Conservation (phyloP, 1,139 yeast species). For the Protomyces inouyei region DNA sequence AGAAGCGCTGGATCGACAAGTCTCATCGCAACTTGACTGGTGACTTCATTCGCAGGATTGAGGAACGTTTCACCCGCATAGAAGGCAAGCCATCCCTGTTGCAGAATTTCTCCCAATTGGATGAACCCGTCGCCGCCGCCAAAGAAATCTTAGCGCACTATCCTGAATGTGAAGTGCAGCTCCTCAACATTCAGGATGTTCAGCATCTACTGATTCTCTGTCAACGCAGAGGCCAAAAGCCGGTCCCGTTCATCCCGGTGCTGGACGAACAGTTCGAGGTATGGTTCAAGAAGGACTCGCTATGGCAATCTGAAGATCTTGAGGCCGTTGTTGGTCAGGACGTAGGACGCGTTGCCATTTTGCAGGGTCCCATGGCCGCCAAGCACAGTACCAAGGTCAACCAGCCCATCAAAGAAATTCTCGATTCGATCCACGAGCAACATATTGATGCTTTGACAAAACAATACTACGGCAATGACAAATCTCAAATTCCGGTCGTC, state of each 20-base stretch:
- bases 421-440: conserved; percentile 85
- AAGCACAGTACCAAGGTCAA: conserved; percentile 79
- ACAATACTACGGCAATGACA: conserved; percentile 68
- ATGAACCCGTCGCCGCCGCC: conserved; percentile 59
- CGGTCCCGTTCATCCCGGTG: conserved; percentile 95
- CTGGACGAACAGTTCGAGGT: conserved; percentile 90
- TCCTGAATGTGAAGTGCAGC: conserved; percentile 71
- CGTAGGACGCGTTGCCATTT: conserved; percentile 95
- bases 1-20: conserved; percentile 80
- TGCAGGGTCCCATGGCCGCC: conserved; percentile 98
- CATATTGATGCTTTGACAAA: conserved; percentile 66
- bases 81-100: conserved; percentile 54
- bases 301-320: conserved; percentile 97
- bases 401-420: conserved; percentile 86
- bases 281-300: conserved; percentile 95
- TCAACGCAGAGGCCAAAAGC: conserved; percentile 82
- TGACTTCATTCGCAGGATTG: conserved; percentile 83
- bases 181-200: conserved; percentile 90
- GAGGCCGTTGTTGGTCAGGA: conserved; percentile 95
- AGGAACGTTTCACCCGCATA: conserved; percentile 80
- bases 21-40: conserved; percentile 84
- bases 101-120: conserved; percentile 66
- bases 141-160: conserved; percentile 60
- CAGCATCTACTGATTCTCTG: conserved; percentile 86
- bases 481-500: conserved; percentile 69